Percentiles rank a stretch among this genome's conserved stretches.
Conservation (phyloP, 2,329 filamentous ascomycete genomes). For the Diaporthe capsici region DNA sequence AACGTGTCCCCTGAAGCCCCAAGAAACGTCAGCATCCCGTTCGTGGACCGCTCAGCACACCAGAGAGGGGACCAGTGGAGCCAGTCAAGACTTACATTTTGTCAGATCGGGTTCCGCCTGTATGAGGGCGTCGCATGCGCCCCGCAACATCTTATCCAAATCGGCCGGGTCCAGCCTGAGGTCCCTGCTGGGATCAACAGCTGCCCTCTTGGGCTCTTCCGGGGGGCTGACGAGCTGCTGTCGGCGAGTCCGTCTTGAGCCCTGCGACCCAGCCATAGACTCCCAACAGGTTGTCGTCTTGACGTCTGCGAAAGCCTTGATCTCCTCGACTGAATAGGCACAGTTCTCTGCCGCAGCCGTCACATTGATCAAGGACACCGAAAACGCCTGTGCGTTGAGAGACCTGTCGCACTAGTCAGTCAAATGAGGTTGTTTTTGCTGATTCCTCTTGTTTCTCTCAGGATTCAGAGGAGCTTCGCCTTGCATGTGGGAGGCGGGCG, state of each 20-base stretch:
- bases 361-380: slow-evolving; percentile 75
- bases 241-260: slow-evolving; percentile 55
- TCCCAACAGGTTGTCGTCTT: slow-evolving; percentile 72
- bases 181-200: slow-evolving; percentile 56
- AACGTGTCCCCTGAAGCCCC: slow-evolving; percentile 37
- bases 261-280: slow-evolving; percentile 63
- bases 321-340: slow-evolving; percentile 63
- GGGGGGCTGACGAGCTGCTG: slow-evolving; percentile 60
- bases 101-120: slow-evolving; percentile 74
- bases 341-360: slow-evolving; percentile 61
- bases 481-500: neutral
- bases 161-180: slow-evolving; percentile 64
- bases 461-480: neutral
- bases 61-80: slow-evolving; percentile 67
- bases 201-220: slow-evolving; percentile 51
- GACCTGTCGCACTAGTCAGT: slow-evolving; percentile 53
- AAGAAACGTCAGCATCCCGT: neutral
- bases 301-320: slow-evolving; percentile 75
- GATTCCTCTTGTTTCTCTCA: too few species aligned
- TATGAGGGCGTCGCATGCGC: slow-evolving; percentile 66
- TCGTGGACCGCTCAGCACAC: slow-evolving; percentile 63
- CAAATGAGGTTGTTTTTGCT: neutral
- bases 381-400: slow-evolving; percentile 80
- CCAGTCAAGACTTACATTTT: slow-evolving; percentile 56
- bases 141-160: slow-evolving; percentile 69